These are phyloP conservation scores for Strobilomyces confusus DNA, from an alignment of 768 basidiomycete species.

Conservation along the genomic window DNA sequence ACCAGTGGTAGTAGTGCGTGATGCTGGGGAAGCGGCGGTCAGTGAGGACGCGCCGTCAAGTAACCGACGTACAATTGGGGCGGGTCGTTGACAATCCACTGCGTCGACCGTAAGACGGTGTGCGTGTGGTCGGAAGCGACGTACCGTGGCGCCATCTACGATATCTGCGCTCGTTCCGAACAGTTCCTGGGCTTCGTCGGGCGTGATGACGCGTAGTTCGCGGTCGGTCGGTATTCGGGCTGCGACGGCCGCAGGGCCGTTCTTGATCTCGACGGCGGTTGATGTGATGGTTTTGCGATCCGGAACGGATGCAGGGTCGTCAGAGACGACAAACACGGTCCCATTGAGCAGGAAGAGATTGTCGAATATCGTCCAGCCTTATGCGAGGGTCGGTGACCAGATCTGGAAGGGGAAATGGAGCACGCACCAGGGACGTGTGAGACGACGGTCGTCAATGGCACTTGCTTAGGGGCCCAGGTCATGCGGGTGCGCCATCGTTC, in stretches of 20 bases:
- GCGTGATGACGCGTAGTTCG: constrained; percentile 74
- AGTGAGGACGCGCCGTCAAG: not conserved
- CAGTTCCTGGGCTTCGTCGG: constrained; percentile 57
- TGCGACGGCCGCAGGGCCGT: constrained; percentile 50
- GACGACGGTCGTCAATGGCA: constrained; percentile 63
- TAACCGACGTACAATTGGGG: constrained; percentile 68
- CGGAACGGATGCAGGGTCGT: constrained; percentile 65
- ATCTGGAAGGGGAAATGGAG: not conserved
- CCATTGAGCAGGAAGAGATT: constrained; percentile 78
- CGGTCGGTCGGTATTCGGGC: constrained; percentile 70
- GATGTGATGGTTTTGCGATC: constrained; percentile 67
- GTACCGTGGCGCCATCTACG: constrained; percentile 74
- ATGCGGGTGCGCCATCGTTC: constrained; percentile 33
- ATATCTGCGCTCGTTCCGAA: constrained; percentile 72
- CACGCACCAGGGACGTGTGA: constrained; percentile 69
- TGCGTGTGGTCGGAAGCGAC: constrained; percentile 11
- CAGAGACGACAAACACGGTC: constrained; percentile 76
- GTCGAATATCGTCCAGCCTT: constrained; percentile 92
- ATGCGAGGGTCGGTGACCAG: not conserved
- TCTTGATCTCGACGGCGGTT: constrained; percentile 55
- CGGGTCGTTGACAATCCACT: constrained; percentile 84
- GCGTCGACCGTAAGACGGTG: constrained; percentile 1
- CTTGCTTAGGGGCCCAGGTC: constrained; percentile 34
- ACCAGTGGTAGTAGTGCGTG: constrained; percentile 92
- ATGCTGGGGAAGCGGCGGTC: constrained; percentile 44